Conservation (phyloP, 1,284 basidiomycete species). For the Bjerkandera adusta region DNA sequence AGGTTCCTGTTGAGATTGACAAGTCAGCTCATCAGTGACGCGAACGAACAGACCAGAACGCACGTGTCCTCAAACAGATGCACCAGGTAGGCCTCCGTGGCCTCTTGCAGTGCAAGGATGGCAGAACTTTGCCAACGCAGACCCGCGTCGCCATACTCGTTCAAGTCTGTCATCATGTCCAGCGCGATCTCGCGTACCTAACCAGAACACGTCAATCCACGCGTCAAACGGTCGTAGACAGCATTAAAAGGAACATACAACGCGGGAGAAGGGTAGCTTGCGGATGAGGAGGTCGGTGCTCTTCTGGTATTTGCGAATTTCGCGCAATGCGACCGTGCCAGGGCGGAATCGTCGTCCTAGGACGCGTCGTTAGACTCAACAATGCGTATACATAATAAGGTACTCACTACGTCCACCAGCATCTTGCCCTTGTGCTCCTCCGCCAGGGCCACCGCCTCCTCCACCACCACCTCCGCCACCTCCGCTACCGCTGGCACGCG, state of each 20-base stretch:
- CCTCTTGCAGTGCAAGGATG: slow-evolving; percentile 89
- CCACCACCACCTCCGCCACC: slow-evolving; percentile 10
- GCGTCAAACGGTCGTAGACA: slow-evolving; percentile 3
- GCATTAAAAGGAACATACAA: slow-evolving; percentile 55
- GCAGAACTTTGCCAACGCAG: slow-evolving; percentile 93
- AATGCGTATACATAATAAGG: slow-evolving; percentile 9
- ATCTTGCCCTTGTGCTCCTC: slow-evolving; percentile 12
- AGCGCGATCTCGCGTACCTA: slow-evolving; percentile 88
- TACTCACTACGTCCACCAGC: slow-evolving; percentile 15
- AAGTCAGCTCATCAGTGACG: slow-evolving; percentile 1
- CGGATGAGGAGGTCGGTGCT: slow-evolving; percentile 85
- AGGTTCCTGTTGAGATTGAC: slow-evolving; percentile 60
- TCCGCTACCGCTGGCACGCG: slow-evolving; percentile 17
- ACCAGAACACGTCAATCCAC: slow-evolving; percentile 8
- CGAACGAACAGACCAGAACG: slow-evolving; percentile 37
- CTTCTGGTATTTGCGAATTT: slow-evolving; percentile 94
- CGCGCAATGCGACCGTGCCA: slow-evolving; percentile 85
- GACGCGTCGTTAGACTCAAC: slow-evolving; percentile 13
- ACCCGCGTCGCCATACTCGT: slow-evolving; percentile 54
- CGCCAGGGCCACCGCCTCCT: slow-evolving; percentile 18
- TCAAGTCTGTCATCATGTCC: slow-evolving; percentile 80
- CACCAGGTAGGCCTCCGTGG: slow-evolving; percentile 91
- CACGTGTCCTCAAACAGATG: slow-evolving; percentile 96
- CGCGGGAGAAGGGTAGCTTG: slow-evolving; percentile 88
- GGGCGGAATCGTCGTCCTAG: slow-evolving; percentile 70